Percentiles rank a stretch among this genome's conserved stretches.
These are phyloP conservation scores for Thielaviopsis musarum DNA, from an alignment of 2,329 filamentous ascomycete species.

Conservation along the genomic window DNA sequence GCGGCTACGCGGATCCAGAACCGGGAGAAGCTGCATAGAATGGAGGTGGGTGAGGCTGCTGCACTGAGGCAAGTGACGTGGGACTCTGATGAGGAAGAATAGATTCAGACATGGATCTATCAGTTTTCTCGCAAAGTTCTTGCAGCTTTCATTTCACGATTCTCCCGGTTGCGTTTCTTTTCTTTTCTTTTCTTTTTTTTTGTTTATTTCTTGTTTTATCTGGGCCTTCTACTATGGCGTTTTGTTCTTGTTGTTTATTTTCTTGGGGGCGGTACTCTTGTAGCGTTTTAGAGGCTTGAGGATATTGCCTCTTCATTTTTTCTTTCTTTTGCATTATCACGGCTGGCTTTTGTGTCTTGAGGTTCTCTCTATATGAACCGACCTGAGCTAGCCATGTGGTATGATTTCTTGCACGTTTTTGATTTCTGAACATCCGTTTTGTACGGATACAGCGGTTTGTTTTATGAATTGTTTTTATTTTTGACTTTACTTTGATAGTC, in stretches of 20 bases:
- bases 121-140: neutral
- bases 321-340: neutral
- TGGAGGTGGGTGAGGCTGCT: conserved; percentile 42
- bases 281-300: neutral
- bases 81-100: conserved; percentile 24
- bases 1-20: conserved; percentile 29
- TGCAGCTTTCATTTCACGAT: neutral
- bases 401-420: no score
- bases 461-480: neutral
- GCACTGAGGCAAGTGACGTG: conserved; percentile 28
- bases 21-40: conserved; percentile 35
- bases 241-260: neutral
- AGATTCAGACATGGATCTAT: conserved; percentile 1
- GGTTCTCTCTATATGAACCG: neutral
- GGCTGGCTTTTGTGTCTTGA: neutral
- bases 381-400: no score
- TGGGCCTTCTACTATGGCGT: neutral
- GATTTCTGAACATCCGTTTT: neutral
- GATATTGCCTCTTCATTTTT: neutral
- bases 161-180: neutral
- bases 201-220: neutral
- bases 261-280: neutral
- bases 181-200: neutral
- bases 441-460: neutral
- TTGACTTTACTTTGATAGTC: neutral